A percentile compares a stretch with the other conserved stretches of the same genome.
These are phyloP conservation scores for Sporobolomyces roseus DNA, from an alignment of 768 basidiomycete genomes.

Conservation along the genomic window DNA sequence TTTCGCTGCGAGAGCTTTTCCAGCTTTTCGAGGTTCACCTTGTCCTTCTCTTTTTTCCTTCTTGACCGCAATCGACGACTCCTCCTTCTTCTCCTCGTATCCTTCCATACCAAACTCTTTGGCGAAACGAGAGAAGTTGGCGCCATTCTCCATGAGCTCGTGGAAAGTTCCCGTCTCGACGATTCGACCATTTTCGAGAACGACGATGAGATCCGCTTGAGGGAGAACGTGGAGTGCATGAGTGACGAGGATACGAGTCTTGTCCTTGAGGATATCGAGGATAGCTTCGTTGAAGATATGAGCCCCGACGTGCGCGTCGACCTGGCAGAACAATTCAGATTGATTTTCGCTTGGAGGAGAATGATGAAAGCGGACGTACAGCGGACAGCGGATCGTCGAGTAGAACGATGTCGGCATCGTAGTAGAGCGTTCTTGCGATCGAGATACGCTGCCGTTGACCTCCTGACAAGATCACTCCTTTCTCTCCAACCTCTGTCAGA, in stretches of 20 bases:
- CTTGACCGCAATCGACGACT: neutral
- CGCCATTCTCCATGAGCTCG: constrained; percentile 63
- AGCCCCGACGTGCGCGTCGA: constrained; percentile 88
- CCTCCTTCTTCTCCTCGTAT: constrained; percentile 55
- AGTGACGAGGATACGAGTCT: constrained; percentile 84
- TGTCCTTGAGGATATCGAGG: constrained; percentile 59
- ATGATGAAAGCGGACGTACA: constrained; percentile 55
- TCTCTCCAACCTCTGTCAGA: constrained; percentile 62
- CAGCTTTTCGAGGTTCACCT: constrained; percentile 44
- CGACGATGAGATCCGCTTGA: constrained; percentile 74
- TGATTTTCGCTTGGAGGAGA: constrained; percentile 48
- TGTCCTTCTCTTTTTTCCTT: constrained; percentile 1
- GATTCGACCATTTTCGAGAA: constrained; percentile 70
- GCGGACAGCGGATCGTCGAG: constrained; percentile 16
- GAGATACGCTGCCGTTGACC: constrained; percentile 76
- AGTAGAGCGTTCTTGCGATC: constrained; percentile 81
- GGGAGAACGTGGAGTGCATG: constrained; percentile 88
- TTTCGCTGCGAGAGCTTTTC: constrained; percentile 57
- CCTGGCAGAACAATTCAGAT: constrained; percentile 21
- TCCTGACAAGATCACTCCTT: constrained; percentile 81
- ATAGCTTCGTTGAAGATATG: constrained; percentile 82
- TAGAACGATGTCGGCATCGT: constrained; percentile 68
- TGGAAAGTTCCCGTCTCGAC: constrained; percentile 74
- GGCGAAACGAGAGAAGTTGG: constrained; percentile 70
- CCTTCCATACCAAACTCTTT: constrained; percentile 54